Base-by-base conservation (phyloP, 305 asterid species). In the Rubia peregrina region DNA sequence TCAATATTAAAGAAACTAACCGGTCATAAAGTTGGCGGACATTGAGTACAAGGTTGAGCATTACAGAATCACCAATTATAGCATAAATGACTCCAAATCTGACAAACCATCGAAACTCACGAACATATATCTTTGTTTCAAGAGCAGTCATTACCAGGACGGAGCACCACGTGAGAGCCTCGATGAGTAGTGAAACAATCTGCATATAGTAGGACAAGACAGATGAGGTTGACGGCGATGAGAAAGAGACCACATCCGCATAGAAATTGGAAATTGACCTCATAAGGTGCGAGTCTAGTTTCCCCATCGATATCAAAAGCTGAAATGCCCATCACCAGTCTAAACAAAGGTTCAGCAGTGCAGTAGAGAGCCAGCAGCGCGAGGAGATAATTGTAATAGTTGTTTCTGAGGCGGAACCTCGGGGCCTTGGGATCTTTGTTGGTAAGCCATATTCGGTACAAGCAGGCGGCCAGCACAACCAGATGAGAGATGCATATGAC, bases 21-120 rank as follows among this genome's bases (percentile, higher is more conserved):
- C 90, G 71, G 43, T 83, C 71, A 42, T 84, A 89, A 74, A 74
- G 82, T 30, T 88, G 89, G 81, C 68, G 78, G 75, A 85, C 90
- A 65, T 89, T 60, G 49, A 87, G 80, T 70, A 75, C 82, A 56
- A 91, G 96, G 78, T 84, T 88, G 80, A 89, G 79, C 91, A 89
- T 84, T 77, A 89, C 97, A 62, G 86, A 83, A 73, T 91, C 93
- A 78, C 93, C 98, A 0, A 94, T 85, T 82, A 89, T 76, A 66
- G 86, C 82, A 83, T 88, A 94, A 56, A 91, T 51, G 75, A 94
- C 82, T 53, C 85, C 99, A 73, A 85, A 91, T 80, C 97, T 86
- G 74, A 91, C 90, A 76, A 84, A 77, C 99, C 99, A 94, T 44
- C 99, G 89, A 4, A 84, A 74, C 77, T 94, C 97, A 49, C 83